Evolutionary conservation across 2,329 filamentous ascomycete species (phyloP).

Genomic region (Lomentospora prolificans): DNA sequence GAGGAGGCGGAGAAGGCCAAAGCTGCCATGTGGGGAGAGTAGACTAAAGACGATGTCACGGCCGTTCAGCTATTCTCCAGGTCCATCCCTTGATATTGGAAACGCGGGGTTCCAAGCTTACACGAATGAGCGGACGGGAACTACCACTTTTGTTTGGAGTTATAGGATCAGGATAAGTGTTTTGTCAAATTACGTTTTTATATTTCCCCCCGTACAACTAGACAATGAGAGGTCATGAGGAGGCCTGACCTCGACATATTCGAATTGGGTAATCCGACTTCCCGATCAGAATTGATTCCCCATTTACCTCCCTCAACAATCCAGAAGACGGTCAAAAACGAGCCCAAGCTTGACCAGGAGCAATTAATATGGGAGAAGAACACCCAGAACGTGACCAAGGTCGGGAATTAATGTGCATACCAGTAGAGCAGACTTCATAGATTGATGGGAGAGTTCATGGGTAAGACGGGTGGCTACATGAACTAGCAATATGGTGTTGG

Average conservation of each 20-base stretch:
- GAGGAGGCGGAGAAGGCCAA: slow-evolving; percentile 67
- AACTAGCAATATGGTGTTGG: background rate
- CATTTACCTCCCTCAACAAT: background rate
- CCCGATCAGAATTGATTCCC: background rate
- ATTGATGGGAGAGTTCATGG: background rate
- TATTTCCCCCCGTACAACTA: background rate
- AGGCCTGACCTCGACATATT: background rate
- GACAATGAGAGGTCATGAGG: background rate
- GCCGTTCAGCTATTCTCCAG: too few species aligned
- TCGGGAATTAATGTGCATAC: background rate
- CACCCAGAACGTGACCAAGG: background rate
- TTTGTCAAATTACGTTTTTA: background rate
- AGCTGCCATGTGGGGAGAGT: slow-evolving; percentile 78
- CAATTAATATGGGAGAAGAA: background rate
- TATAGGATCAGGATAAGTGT: background rate
- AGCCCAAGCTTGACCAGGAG: background rate
- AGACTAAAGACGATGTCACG: too few species aligned
- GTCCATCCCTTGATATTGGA: too few species aligned
- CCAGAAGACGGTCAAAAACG: background rate
- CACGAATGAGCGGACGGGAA: background rate
- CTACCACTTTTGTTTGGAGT: slow-evolving; percentile 1
- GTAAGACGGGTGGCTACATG: background rate
- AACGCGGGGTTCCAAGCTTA: slow-evolving; percentile 1
- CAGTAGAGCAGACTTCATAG: background rate
- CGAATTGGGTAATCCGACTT: background rate